Evolutionary conservation across 2,329 filamentous ascomycete species (phyloP).

Genomic region (Pseudocercospora macadamiae): DNA sequence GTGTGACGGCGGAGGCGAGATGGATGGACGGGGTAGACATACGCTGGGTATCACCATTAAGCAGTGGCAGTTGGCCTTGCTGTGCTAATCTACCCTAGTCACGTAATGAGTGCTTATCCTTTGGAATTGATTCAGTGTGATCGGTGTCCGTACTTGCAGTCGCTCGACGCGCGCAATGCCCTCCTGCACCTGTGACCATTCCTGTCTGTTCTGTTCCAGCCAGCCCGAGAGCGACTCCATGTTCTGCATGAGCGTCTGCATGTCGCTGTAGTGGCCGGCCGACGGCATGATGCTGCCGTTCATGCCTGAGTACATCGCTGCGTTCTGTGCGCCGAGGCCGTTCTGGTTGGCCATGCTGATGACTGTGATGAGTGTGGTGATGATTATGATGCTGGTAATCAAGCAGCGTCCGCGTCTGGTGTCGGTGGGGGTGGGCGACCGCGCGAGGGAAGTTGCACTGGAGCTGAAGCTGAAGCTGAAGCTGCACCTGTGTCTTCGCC

Average conservation of each 20-base stretch:
- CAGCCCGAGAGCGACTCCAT: conserved; percentile 40
- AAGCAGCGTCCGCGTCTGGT: neutral
- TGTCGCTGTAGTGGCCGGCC: conserved; percentile 43
- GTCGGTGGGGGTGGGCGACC: neutral
- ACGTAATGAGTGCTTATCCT: conserved; percentile 12
- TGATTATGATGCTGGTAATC: neutral
- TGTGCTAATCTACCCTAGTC: conserved; percentile 28
- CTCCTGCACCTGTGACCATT: conserved; percentile 38
- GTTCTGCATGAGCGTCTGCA: conserved; percentile 42
- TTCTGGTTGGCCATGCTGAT: conserved; percentile 33
- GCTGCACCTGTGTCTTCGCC: neutral
- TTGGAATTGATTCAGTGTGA: neutral
- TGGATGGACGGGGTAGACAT: conserved; percentile 12
- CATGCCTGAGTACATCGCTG: conserved; percentile 32
- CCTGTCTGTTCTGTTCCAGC: conserved; percentile 41
- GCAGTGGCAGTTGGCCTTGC: conserved; percentile 26
- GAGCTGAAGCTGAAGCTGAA: neutral
- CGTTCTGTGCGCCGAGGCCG: conserved; percentile 31
- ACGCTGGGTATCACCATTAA: conserved; percentile 30
- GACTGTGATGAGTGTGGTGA: neutral
- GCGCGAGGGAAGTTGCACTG: neutral
- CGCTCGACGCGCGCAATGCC: conserved; percentile 37
- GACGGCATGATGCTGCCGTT: conserved; percentile 38
- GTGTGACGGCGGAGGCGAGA: neutral
- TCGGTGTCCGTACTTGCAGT: conserved; percentile 25